A percentile compares a stretch with the other conserved stretches of the same genome.
Evolutionary conservation across 441 rosid species (phyloP).

Genomic region (Euphorbia schlechtendalii): DNA sequence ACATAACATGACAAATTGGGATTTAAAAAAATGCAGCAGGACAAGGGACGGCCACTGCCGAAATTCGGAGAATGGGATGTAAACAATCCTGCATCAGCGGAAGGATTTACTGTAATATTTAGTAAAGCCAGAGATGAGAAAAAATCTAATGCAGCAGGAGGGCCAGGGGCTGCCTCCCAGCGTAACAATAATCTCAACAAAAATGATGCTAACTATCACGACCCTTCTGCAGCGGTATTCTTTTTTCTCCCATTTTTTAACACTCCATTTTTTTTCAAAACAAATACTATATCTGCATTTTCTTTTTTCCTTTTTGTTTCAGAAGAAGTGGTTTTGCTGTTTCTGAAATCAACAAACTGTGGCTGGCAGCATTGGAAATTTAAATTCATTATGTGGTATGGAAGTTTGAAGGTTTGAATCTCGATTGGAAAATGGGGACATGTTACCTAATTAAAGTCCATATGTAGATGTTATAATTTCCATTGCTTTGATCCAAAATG

Average conservation of each 20-base stretch:
- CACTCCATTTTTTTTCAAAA: too few species aligned
- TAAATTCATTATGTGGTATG: too few species aligned
- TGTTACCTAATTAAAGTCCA: too few species aligned
- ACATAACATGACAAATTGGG: too few species aligned
- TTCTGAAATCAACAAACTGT: slow-evolving; percentile 34
- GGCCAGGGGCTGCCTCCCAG: slow-evolving; percentile 26
- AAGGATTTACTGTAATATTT: slow-evolving; percentile 80
- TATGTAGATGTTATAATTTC: background rate
- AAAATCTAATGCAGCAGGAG: slow-evolving; percentile 50
- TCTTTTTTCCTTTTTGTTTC: slow-evolving; percentile 20
- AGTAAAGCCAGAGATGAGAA: slow-evolving; percentile 78
- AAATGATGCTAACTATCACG: slow-evolving; percentile 18
- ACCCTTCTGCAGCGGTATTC: slow-evolving; percentile 29
- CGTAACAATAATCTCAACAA: slow-evolving; percentile 17
- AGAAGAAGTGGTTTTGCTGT: slow-evolving; percentile 82
- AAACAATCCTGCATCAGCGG: slow-evolving; percentile 87
- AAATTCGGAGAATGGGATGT: slow-evolving; percentile 95
- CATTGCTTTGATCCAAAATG: background rate
- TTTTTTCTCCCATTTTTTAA: too few species aligned
- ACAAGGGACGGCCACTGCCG: slow-evolving; percentile 62
- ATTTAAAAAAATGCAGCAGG: slow-evolving; percentile 34
- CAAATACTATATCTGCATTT: too few species aligned
- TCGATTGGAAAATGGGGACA: too few species aligned
- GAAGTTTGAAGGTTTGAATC: too few species aligned
- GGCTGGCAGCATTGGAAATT: background rate